Base-by-base conservation (phyloP, 371 early-diverging fungal species). In the Mortierella sp. region DNA sequence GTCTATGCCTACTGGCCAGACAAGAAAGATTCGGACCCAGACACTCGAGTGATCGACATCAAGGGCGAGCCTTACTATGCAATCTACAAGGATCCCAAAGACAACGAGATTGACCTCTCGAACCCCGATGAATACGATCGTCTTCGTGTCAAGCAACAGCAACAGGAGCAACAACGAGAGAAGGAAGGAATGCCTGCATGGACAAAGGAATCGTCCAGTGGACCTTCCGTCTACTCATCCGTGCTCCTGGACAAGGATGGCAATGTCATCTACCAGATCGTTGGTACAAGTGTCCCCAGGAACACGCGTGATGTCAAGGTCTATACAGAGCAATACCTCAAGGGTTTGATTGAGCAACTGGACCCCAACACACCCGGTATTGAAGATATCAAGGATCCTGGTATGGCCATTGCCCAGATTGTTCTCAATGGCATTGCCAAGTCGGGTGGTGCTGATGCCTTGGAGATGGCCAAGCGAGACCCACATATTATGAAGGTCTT, bases 361-460 rank as follows among this genome's bases (percentile, higher is more conserved):
- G 63, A 69, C 25, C 69, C 69, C 23, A 57, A 57, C 44, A 68
- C 58, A 1, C 62, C 69, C 21, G 63, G 69, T 14, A 57, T 57
- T 25, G 63, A 69, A 26, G 58, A 69, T n/a, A 45, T 69, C 44
- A 53, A 69, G 37, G 69, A 62, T n/a, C 52, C 63, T 1, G 30
- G 46, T 43, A 48, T 50, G 23, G 62, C 58, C 4, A 19, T 50
- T 11, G 61, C 56, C 7, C 69, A 69, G 52, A 11, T 26, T 2
- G 1, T 62, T 12, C n/a, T 69, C 45, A 69, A 62, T 58, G 3
- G 37, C 0, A 28, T 69, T 23, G 69, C 69, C 2, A 16, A 62
- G 51, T n/a, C 62, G 44, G 69, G 58, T 6, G 37, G 37, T 3
- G 58, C 69, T 19, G 57, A 56, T 43, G 69, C 58, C 4, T 43